Conservation (phyloP, 495 filamentous ascomycete species). For the Neurospora intermedia region DNA sequence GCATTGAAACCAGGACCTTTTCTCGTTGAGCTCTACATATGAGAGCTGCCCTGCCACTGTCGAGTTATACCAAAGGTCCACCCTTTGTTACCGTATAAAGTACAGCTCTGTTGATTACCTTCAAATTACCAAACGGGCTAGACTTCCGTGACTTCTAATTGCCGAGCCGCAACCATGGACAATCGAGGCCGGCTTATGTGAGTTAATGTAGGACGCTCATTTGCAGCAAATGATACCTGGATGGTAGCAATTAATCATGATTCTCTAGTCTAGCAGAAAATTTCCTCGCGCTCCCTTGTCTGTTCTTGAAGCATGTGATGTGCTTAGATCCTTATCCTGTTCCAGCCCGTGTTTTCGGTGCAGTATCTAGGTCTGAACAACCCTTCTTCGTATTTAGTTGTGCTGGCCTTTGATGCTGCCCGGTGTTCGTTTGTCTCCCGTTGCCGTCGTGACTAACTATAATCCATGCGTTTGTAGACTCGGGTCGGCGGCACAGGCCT, state of each 20-base stretch:
- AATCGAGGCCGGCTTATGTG: background rate
- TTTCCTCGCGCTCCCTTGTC: background rate
- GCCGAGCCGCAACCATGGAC: slow-evolving; percentile 4
- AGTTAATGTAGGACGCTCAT: background rate
- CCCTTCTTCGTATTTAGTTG: background rate
- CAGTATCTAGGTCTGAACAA: background rate
- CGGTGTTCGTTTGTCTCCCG: background rate
- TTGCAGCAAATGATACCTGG: background rate
- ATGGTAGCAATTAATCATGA: background rate
- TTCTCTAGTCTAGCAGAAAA: background rate
- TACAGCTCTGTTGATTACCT: slow-evolving; percentile 18
- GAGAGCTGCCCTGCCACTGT: slow-evolving; percentile 4
- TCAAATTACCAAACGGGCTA: slow-evolving; percentile 15
- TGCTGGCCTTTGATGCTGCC: too few species aligned
- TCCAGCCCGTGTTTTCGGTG: background rate
- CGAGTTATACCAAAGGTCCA: slow-evolving; percentile 12
- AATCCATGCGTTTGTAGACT: background rate
- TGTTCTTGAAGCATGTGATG: background rate
- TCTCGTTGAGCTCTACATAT: background rate
- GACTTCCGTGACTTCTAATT: slow-evolving; percentile 16
- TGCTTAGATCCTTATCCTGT: background rate
- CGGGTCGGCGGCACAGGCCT: background rate
- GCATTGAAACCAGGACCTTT: background rate
- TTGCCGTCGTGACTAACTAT: background rate
- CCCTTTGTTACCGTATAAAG: slow-evolving; percentile 17